Conservation (phyloP, 1,139 yeast genomes). For the Blastobotrys persicus region DNA sequence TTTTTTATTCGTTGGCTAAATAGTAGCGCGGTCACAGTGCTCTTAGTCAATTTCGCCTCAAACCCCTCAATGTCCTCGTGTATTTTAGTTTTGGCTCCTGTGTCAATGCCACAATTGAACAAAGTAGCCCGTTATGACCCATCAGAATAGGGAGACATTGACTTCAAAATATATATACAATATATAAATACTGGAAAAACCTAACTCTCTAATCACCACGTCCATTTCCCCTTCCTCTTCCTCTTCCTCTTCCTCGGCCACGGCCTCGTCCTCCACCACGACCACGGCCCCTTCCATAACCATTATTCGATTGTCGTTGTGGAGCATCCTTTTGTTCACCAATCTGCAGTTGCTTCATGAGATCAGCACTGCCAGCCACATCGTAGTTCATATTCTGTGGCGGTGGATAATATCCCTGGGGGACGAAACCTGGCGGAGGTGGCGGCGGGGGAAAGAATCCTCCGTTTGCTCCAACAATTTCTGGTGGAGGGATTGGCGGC, state of each 20-base stretch:
- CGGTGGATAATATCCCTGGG: constrained; percentile 25
- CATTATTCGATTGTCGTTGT: constrained; percentile 9
- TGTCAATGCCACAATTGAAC: too few species aligned
- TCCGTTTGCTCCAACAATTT: constrained; percentile 8
- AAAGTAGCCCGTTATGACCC: too few species aligned
- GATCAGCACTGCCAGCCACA: constrained; percentile 32
- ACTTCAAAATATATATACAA: too few species aligned
- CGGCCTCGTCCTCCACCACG: constrained; percentile 36
- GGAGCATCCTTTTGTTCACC: constrained; percentile 12
- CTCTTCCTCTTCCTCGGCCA: constrained; percentile 30
- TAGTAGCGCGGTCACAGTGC: too few species aligned
- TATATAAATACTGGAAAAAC: too few species aligned
- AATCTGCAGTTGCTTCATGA: constrained; percentile 33
- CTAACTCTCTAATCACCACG: constrained; percentile 12
- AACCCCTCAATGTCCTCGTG: too few species aligned
- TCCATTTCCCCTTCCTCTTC: constrained; percentile 28
- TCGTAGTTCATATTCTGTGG: constrained; percentile 26
- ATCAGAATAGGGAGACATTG: too few species aligned
- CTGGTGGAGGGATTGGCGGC: constrained; percentile 26
- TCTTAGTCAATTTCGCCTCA: too few species aligned
- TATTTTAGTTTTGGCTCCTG: too few species aligned
- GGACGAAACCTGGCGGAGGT: constrained; percentile 21
- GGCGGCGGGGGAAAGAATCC: constrained; percentile 15
- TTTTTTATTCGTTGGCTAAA: too few species aligned
- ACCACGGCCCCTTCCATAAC: constrained; percentile 29